Evolutionary conservation across 768 basidiomycete species (phyloP).

Genomic region (Trametopsis cervina): DNA sequence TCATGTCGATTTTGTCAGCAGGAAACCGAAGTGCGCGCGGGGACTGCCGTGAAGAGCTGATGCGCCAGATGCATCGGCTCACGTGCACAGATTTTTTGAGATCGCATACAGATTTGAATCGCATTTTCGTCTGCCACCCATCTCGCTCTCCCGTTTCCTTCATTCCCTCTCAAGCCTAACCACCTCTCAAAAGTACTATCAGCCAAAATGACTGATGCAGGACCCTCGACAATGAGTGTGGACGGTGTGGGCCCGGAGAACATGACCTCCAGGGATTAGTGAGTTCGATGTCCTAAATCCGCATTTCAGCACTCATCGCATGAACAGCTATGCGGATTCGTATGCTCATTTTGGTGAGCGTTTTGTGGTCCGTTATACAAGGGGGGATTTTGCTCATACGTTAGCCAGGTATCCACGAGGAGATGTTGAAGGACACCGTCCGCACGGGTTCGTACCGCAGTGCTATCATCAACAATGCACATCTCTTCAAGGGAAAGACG

Average conservation of each 20-base stretch:
- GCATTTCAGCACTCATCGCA: conserved; percentile 7
- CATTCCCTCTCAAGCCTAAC: not conserved
- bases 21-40: too few relatives aligned
- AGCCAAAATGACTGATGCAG: conserved; percentile 23
- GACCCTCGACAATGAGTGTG: conserved; percentile 24
- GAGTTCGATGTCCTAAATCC: conserved; percentile 30
- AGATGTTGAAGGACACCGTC: conserved; percentile 97
- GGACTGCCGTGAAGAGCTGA: too few relatives aligned
- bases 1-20: too few relatives aligned
- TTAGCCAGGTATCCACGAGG: conserved; percentile 86
- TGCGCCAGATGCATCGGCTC: too few relatives aligned
- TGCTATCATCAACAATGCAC: conserved; percentile 90
- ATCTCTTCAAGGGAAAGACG: conserved; percentile 94
- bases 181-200: conserved; percentile 7
- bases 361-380: not conserved
- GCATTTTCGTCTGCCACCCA: conserved; percentile 2
- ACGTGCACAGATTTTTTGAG: conserved; percentile 13
- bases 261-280: conserved; percentile 88
- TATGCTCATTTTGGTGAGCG: conserved; percentile 88
- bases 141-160: conserved; percentile 2
- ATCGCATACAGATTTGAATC: conserved; percentile 6
- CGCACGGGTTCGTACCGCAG: conserved; percentile 93
- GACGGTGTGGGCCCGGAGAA: conserved; percentile 15
- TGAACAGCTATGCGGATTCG: conserved; percentile 82
- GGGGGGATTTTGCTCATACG: not conserved